Conservation (phyloP, 163 green algal species). For the Scenedesmus sp. region DNA sequence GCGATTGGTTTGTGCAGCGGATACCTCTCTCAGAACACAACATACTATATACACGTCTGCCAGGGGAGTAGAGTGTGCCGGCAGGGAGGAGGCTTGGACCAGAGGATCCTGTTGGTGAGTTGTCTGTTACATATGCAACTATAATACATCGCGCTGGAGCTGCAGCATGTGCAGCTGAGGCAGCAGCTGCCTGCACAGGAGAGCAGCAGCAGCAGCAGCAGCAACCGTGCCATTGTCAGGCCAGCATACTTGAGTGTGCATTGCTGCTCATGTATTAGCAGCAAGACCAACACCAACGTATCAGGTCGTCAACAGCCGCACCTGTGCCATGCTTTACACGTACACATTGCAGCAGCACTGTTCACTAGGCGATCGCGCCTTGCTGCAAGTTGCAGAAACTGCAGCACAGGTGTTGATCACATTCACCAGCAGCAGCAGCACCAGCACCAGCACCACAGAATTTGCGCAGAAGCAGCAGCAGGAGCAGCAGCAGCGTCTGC, state of each 20-base stretch:
- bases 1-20: background rate
- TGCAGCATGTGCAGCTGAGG: background rate
- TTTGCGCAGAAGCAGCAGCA: constrained; percentile 2
- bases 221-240: background rate
- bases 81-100: background rate
- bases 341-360: background rate
- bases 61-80: background rate
- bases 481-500: background rate
- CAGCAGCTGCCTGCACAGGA: background rate
- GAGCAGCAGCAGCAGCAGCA: background rate
- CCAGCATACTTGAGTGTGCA: background rate
- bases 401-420: background rate
- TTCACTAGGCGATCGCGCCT: background rate
- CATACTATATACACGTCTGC: background rate
- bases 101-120: background rate
- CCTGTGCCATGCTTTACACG: background rate
- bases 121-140: background rate
- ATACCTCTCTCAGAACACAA: background rate
- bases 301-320: too few relatives aligned
- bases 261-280: background rate
- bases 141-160: background rate
- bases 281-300: background rate
- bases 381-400: background rate
- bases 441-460: background rate
- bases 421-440: background rate